A percentile compares a stretch with the other conserved stretches of the same genome.
Conservation (phyloP, 371 early-diverging fungal genomes). For the Nematocida parisii region DNA sequence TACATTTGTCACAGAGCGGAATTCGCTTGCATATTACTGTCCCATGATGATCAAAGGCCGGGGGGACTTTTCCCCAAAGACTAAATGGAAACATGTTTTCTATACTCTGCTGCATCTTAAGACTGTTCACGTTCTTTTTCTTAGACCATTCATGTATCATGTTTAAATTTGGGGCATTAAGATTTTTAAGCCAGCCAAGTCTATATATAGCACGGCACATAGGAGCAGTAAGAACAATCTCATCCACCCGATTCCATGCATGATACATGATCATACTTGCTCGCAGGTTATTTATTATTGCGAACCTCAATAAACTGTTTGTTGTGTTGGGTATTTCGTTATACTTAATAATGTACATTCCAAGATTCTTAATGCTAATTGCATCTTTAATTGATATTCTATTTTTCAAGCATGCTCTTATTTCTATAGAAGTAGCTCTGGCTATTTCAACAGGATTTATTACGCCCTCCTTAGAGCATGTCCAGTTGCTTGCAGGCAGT, state of each 20-base stretch:
- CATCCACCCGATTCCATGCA: slow-evolving; percentile 23
- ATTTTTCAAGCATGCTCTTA: background rate
- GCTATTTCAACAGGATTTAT: slow-evolving; percentile 2
- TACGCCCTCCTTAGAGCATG: background rate
- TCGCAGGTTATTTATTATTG: background rate
- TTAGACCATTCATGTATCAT: background rate
- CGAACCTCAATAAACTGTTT: background rate
- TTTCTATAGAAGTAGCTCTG: background rate
- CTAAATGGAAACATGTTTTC: slow-evolving; percentile 8
- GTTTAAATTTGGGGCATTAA: background rate
- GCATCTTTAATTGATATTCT: background rate
- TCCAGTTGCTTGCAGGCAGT: background rate
- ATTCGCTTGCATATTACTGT: slow-evolving; percentile 16
- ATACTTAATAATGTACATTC: background rate
- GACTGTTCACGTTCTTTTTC: background rate
- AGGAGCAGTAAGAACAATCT: background rate
- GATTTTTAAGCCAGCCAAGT: slow-evolving; percentile 24
- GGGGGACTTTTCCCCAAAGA: slow-evolving; percentile 1
- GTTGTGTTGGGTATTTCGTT: slow-evolving; percentile 28
- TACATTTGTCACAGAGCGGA: slow-evolving; percentile 30
- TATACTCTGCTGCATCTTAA: background rate
- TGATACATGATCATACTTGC: slow-evolving; percentile 16
- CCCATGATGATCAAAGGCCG: slow-evolving; percentile 11
- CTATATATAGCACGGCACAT: background rate
- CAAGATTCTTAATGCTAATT: background rate